phyloP scores from a whole-genome alignment of 768 basidiomycete genomes.

The Xanthoconium purpureum region DNA sequence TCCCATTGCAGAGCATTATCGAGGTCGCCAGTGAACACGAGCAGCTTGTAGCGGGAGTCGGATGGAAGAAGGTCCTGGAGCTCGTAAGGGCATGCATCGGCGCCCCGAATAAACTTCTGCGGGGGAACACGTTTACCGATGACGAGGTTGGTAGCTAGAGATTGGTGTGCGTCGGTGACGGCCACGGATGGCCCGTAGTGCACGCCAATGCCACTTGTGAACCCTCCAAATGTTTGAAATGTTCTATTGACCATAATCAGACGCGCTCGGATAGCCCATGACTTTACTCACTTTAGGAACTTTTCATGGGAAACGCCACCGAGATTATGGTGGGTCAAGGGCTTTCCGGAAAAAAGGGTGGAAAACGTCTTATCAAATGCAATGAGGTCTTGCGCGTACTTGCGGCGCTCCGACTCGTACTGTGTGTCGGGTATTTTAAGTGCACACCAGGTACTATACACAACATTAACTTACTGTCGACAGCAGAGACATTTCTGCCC shows the following conservation, averaged over 20 bases:
- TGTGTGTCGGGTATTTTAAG: conserved; percentile 12
- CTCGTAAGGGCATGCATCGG: conserved; percentile 45
- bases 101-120: conserved; percentile 44
- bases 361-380: conserved; percentile 51
- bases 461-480: conserved; percentile 38
- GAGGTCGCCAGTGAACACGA: conserved; percentile 44
- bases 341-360: conserved; percentile 53
- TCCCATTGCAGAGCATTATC: conserved; percentile 15
- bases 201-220: conserved; percentile 48
- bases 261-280: background rate
- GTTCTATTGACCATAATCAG: conserved; percentile 29
- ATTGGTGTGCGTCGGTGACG: conserved; percentile 35
- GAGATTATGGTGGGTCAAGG: conserved; percentile 34
- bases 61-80: conserved; percentile 49
- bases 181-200: conserved; percentile 44
- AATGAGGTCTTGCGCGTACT: conserved; percentile 54
- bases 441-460: background rate
- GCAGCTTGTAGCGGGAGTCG: conserved; percentile 48
- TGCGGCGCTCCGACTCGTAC: conserved; percentile 54
- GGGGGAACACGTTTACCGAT: conserved; percentile 53
- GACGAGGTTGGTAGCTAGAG: conserved; percentile 37
- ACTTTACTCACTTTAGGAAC: conserved; percentile 39
- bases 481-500: conserved; percentile 43
- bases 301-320: conserved; percentile 42
- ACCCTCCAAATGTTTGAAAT: conserved; percentile 44